phyloP scores from a whole-genome alignment of 2,329 filamentous ascomycete genomes.

The Colletotrichum caudatum region DNA sequence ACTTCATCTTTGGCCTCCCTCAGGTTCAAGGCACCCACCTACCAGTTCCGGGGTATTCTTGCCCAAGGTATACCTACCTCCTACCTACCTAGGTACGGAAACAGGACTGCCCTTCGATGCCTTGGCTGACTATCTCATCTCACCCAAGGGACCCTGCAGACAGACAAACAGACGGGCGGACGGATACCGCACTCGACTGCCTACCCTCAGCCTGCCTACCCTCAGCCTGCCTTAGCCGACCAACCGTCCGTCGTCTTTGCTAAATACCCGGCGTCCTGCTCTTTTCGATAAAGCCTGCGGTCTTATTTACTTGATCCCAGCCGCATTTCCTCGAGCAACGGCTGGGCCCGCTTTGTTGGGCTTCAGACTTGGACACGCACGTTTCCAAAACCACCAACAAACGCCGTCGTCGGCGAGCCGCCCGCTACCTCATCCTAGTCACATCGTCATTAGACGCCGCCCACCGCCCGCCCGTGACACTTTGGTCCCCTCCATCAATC shows the following conservation, averaged over 20 bases:
- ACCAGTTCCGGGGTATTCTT: too few species aligned
- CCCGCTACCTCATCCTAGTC: slow-evolving; percentile 28
- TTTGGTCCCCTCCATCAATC: slow-evolving; percentile 15
- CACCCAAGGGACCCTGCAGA: not conserved
- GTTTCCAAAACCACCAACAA: slow-evolving; percentile 21
- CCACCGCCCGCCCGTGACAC: slow-evolving; percentile 9
- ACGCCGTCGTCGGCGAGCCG: slow-evolving; percentile 30
- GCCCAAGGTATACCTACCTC: not conserved
- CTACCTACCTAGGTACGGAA: not conserved
- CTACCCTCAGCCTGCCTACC: too few species aligned
- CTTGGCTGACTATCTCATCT: not conserved
- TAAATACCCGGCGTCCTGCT: slow-evolving; percentile 28
- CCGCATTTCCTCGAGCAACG: slow-evolving; percentile 17
- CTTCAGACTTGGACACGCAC: not conserved
- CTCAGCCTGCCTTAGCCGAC: slow-evolving; percentile 17
- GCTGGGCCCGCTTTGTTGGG: not conserved
- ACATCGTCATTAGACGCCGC: slow-evolving; percentile 34
- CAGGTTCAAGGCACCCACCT: not conserved
- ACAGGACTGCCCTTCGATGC: not conserved
- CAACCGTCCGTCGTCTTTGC: not conserved
- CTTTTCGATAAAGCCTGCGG: not conserved
- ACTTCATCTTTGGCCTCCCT: not conserved
- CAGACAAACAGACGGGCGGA: too few species aligned
- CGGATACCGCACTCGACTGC: slow-evolving; percentile 12
- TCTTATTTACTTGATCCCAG: slow-evolving; percentile 5